Evolutionary conservation across 2,329 filamentous ascomycete species (phyloP), one percentile per base, ranked within the genome.

Genomic region (Taxawa tesnikishii): DNA sequence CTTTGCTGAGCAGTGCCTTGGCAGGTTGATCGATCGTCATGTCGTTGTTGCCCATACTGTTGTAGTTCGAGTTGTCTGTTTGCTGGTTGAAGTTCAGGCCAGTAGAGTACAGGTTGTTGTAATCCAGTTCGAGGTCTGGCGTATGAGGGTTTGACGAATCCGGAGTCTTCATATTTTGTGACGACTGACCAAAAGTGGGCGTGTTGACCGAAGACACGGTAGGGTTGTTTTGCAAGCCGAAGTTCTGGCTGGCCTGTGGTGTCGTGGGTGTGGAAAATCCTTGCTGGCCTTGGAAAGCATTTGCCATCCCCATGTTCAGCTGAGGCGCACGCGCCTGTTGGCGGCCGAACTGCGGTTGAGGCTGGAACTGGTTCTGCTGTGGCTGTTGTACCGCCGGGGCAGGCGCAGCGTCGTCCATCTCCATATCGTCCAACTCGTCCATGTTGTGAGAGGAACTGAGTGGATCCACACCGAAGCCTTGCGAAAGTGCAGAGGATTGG

Each of bases 121-220:
- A 50, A 31, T 93, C 83, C 40, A 87, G 68, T 45, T 85, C 78
- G n/a, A 23, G 8, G 3, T 23, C 19, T 5, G 79, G 78, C 11
- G 79, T 82, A 26, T 76, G 75, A 12, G 79, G 76, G 31, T 72
- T 67, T 26, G 77, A 81, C 5, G 75, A 76, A 54, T 79, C 72
- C 34, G 75, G 71, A 15, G 75, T 74, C 39, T 68, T 58, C 62
- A 67, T 43, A 56, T 64, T 55, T 60, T 74, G 70, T 35, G 69
- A 65, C 19, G 82, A 78, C 42, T 85, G 79, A 38, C 80, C 81
- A 36, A 96, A 68, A 1, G 87, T 93, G 1, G 88, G 88, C 0
- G 88, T 96, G 55, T 94, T 96, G 34, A 94, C 88, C 3, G 87
- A 94, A 3, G 90, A 98, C 12, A 96, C 88, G 1, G 87, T 94